Evolutionary conservation across 331 rosid genomes (phyloP).

Genomic region (Erythrophleum ivorense): DNA sequence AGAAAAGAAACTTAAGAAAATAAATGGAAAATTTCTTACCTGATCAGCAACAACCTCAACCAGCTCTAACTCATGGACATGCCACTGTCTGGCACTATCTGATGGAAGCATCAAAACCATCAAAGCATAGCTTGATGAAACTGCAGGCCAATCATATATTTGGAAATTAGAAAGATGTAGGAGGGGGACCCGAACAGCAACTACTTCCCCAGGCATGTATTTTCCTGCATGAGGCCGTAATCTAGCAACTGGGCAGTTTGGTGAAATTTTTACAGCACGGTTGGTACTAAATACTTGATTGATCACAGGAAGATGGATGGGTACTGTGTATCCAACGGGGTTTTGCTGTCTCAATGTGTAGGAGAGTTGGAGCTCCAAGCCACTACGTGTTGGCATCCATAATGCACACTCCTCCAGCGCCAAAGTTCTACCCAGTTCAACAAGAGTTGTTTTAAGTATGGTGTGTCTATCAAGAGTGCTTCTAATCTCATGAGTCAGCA

Average conservation of each 20-base stretch:
- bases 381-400: constrained; percentile 98
- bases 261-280: constrained; percentile 69
- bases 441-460: constrained; percentile 88
- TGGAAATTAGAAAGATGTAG: constrained; percentile 94
- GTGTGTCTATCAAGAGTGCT: constrained; percentile 96
- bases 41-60: constrained; percentile 99
- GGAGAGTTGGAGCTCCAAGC: constrained; percentile 94
- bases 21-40: constrained; percentile 51
- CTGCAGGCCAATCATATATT: constrained; percentile 97
- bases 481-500: constrained; percentile 95
- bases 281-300: constrained; percentile 81
- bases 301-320: constrained; percentile 91
- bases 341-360: constrained; percentile 94
- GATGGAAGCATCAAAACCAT: constrained; percentile 99
- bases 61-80: constrained; percentile 84
- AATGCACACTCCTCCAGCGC: constrained; percentile 94
- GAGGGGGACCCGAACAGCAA: constrained; percentile 97
- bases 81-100: constrained; percentile 95
- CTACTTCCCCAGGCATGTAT: constrained; percentile 82
- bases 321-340: constrained; percentile 89
- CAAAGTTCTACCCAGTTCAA: constrained; percentile 88
- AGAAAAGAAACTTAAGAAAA: constrained; percentile 15
- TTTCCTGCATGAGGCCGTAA: constrained; percentile 72
- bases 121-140: constrained; percentile 88
- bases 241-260: constrained; percentile 87